These are phyloP conservation scores for Solanum clarkiae DNA, from an alignment of 257 asterid genomes.

Conservation along the genomic window DNA sequence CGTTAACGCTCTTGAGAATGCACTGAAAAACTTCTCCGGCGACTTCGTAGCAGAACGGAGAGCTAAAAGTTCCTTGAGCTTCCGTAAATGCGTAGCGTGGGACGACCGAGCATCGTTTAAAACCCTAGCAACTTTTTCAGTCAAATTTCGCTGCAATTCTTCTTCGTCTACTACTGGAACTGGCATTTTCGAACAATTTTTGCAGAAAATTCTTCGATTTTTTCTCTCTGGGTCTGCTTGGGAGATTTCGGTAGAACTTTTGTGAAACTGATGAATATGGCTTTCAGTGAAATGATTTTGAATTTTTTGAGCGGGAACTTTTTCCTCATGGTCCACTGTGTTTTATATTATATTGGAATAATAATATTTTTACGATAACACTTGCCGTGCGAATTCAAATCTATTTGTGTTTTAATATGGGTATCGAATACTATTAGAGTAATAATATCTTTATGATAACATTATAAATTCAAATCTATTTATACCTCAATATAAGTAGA, in stretches of 20 bases:
- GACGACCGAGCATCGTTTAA: constrained; percentile 58
- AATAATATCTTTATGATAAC: too few species aligned
- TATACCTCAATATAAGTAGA: too few species aligned
- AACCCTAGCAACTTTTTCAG: constrained; percentile 31
- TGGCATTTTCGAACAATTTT: background rate
- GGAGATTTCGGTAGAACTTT: background rate
- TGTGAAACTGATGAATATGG: background rate
- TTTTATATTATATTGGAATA: background rate
- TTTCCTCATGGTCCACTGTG: background rate
- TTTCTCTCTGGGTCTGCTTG: background rate
- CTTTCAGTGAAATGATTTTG: background rate
- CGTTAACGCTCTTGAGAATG: constrained; percentile 39
- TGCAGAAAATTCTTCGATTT: background rate
- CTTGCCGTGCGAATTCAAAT: background rate
- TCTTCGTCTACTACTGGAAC: constrained; percentile 22
- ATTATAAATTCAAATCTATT: too few species aligned
- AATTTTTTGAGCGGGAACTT: background rate
- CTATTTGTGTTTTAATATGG: background rate
- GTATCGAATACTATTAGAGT: background rate
- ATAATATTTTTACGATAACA: too few species aligned
- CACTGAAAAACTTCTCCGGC: constrained; percentile 30
- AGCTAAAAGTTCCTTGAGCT: constrained; percentile 57
- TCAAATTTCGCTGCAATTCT: constrained; percentile 8
- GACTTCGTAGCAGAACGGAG: constrained; percentile 26
- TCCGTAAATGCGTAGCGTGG: constrained; percentile 54